Conservation (phyloP, 2,329 filamentous ascomycete species). For the Aschersonia sp. region DNA sequence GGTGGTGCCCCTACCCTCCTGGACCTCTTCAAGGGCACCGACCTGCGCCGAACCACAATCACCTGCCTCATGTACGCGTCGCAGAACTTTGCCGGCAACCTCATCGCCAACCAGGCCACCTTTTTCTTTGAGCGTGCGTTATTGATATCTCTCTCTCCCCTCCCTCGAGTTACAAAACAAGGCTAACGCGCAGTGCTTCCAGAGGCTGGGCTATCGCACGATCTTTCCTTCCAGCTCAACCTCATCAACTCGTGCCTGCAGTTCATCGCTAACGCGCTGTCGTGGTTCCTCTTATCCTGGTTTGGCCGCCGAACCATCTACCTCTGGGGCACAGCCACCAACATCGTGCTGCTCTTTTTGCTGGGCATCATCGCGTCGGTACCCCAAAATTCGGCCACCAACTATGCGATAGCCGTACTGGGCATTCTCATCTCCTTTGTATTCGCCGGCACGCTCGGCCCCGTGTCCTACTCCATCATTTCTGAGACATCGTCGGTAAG, state of each 20-base stretch:
- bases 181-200: neutral
- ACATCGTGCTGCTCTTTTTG: slow-evolving; percentile 19
- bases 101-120: slow-evolving; percentile 47
- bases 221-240: slow-evolving; percentile 11
- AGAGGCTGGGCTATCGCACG: slow-evolving; percentile 8
- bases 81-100: slow-evolving; percentile 45
- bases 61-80: slow-evolving; percentile 42
- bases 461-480: slow-evolving; percentile 24
- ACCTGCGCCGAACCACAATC: slow-evolving; percentile 38
- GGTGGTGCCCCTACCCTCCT: slow-evolving; percentile 25
- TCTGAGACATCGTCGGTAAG: slow-evolving; percentile 28
- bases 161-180: neutral
- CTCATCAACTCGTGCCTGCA: slow-evolving; percentile 13
- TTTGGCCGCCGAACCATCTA: slow-evolving; percentile 25
- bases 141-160: neutral
- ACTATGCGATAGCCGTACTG: slow-evolving; percentile 21
- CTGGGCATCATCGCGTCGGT: slow-evolving; percentile 21
- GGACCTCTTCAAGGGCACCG: slow-evolving; percentile 39
- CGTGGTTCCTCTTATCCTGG: slow-evolving; percentile 19
- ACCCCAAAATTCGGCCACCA: slow-evolving; percentile 14
- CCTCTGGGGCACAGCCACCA: slow-evolving; percentile 19
- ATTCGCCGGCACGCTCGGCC: slow-evolving; percentile 21
- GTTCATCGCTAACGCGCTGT: slow-evolving; percentile 19
- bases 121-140: slow-evolving; percentile 37
- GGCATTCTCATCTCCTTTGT: slow-evolving; percentile 24